Percentiles rank a stretch among this genome's conserved stretches.
Conservation (phyloP, 75 land plant species). For the Selaginella tamariscina region DNA sequence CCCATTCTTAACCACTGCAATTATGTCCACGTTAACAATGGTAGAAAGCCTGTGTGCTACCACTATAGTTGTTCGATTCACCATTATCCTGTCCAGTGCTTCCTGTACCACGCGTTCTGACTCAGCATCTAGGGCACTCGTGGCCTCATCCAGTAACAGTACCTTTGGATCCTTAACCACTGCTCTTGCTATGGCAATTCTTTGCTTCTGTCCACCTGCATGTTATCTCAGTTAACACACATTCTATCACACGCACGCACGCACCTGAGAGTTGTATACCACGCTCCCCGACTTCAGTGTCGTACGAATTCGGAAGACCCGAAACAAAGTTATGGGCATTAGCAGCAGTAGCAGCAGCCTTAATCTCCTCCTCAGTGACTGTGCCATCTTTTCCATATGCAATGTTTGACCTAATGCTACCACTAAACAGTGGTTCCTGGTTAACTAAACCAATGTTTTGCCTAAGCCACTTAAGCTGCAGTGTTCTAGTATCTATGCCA, state of each 20-base stretch:
- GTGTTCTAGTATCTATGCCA: not conserved
- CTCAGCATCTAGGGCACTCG: slow-evolving; percentile 11
- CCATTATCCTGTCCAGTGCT: slow-evolving; percentile 9
- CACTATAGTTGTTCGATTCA: not conserved
- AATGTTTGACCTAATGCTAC: slow-evolving; percentile 4
- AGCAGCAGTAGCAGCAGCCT: not conserved
- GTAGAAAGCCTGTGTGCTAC: slow-evolving; percentile 7
- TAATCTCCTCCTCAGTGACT: slow-evolving; percentile 5
- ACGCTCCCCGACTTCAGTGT: not conserved
- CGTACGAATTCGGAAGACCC: not conserved
- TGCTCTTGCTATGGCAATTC: slow-evolving; percentile 7
- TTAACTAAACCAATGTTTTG: slow-evolving; percentile 5
- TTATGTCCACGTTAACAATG: not conserved
- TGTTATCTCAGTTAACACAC: too few relatives aligned
- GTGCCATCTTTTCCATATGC: slow-evolving; percentile 8
- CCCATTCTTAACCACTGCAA: not conserved
- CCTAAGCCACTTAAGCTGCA: not conserved
- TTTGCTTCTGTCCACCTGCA: slow-evolving; percentile 6
- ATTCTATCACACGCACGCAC: too few relatives aligned
- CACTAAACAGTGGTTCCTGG: slow-evolving; percentile 12
- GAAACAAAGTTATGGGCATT: slow-evolving; percentile 3
- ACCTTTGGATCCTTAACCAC: not conserved
- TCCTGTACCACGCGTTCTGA: slow-evolving; percentile 7
- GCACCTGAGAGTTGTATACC: slow-evolving; percentile 10
- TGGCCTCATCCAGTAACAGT: slow-evolving; percentile 1